Evolutionary conservation across 2,329 filamentous ascomycete species (phyloP).

Genomic region (Pseudogymnoascus verrucosus): DNA sequence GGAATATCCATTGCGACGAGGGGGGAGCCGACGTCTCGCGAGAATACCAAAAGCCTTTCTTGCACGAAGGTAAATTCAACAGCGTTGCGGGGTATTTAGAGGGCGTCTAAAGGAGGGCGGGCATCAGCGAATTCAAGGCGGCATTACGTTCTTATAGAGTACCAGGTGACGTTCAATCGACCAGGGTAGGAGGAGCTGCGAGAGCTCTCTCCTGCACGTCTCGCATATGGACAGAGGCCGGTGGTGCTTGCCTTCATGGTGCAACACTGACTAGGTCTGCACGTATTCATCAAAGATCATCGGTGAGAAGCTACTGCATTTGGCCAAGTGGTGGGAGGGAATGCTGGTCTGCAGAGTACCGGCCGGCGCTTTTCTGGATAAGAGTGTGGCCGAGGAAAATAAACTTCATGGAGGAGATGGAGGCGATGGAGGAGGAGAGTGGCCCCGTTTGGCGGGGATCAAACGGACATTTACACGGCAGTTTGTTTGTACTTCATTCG

Average conservation of each 20-base stretch:
- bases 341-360: constrained; percentile 1
- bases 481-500: neutral
- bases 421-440: neutral
- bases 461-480: constrained; percentile 2
- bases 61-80: neutral
- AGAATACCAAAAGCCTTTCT: neutral
- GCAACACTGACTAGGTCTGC: neutral
- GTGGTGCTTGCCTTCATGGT: neutral
- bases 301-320: neutral
- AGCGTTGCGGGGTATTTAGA: neutral
- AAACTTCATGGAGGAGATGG: neutral
- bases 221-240: neutral
- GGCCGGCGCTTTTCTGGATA: constrained; percentile 4
- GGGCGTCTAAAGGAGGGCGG: neutral
- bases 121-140: neutral
- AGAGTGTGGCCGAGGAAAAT: constrained; percentile 3
- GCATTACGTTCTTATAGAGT: neutral
- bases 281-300: neutral
- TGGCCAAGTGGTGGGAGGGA: neutral
- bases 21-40: neutral
- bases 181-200: neutral
- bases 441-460: neutral
- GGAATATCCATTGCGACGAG: neutral
- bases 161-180: neutral
- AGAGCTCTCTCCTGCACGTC: neutral